Base-by-base conservation (phyloP, 75 land plant genomes). In the Cunninghamia lanceolata region DNA sequence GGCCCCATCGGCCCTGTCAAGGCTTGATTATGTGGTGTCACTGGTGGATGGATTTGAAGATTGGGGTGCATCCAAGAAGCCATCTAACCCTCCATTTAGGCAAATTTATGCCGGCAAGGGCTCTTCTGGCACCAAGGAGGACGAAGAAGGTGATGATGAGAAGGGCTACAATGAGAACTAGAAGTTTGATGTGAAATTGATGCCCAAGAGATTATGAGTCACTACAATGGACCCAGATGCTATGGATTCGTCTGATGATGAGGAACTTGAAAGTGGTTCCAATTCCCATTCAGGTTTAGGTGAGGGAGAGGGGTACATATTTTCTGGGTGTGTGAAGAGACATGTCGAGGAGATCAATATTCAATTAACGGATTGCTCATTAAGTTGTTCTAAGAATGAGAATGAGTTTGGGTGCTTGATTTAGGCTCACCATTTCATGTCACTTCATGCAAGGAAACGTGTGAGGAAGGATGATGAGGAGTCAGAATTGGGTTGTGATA, bases 21-120 rank as follows among this genome's bases (percentile, higher is more conserved):
- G 75, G 16, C 15, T 16, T 30, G 96, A 97, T 82, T 80, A 82
- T 52, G 94, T 92, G 88, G 90, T 92, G 14, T 96, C 98, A 3
- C 81, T 94, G 71, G 98, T 96, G 0, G 98, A 96, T 82, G 96
- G 91, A 86, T 93, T 86, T 1, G 94, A 92, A 56, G 88, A 96
- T 73, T 94, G 98, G 98, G 91, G 84, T 15, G 42, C 86, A 17
- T 83, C 54, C 38, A 96, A 94, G 90, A 93, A 91, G 71, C 21
- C 90, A 9, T 15, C 87, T 25, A 78, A 89, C 1, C 53, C 53
- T 50, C 73, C 88, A 19, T 17, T 74, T 16, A 53, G 56, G 32
- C 34, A 34, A 6, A 87, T 84, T 76, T 73, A 91, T 3, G 82
- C 19, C 42, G 35, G 59, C 59, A 66, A 3, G 87, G 82, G 82